These are phyloP conservation scores for Cryptococcus sp. DNA, from an alignment of 1,284 basidiomycete species.

Conservation along the genomic window DNA sequence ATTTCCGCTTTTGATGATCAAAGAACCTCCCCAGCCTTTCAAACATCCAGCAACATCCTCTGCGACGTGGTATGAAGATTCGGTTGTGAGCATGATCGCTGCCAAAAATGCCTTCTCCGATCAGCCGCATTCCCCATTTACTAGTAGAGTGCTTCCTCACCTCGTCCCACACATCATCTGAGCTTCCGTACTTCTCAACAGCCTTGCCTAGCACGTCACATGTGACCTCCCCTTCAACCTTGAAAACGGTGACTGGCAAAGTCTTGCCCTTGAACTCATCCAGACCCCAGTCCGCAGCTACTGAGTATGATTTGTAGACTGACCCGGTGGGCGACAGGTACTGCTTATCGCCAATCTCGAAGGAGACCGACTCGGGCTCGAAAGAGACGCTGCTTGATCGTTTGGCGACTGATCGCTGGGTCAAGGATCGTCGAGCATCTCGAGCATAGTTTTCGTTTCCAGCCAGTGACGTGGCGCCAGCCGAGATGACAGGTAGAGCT, in stretches of 20 bases:
- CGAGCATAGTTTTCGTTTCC: conserved; percentile 20
- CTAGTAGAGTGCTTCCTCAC: conserved; percentile 4
- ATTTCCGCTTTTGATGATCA: conserved; percentile 21
- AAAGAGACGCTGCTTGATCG: conserved; percentile 4
- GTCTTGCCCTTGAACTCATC: conserved; percentile 6
- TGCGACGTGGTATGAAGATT: conserved; percentile 15
- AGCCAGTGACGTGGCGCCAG: not conserved
- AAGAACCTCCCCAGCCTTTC: conserved; percentile 14
- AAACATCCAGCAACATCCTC: conserved; percentile 17
- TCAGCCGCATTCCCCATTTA: not conserved
- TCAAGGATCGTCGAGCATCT: conserved; percentile 5
- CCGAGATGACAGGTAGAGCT: no score
- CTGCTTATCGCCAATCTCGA: conserved; percentile 17
- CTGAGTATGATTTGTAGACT: conserved; percentile 16
- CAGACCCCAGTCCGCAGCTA: conserved; percentile 12
- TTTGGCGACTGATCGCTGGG: not conserved
- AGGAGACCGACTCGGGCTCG: conserved; percentile 16
- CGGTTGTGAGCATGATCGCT: conserved; percentile 14
- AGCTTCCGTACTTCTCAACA: conserved; percentile 11
- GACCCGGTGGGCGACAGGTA: conserved; percentile 20
- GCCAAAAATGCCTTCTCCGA: conserved; percentile 14
- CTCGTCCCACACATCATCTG: conserved; percentile 29
- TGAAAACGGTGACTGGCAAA: conserved; percentile 21
- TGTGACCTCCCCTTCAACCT: conserved; percentile 22
- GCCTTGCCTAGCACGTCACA: conserved; percentile 20